Conservation (phyloP, 2,329 filamentous ascomycete genomes). For the Cladosporium phlei region DNA sequence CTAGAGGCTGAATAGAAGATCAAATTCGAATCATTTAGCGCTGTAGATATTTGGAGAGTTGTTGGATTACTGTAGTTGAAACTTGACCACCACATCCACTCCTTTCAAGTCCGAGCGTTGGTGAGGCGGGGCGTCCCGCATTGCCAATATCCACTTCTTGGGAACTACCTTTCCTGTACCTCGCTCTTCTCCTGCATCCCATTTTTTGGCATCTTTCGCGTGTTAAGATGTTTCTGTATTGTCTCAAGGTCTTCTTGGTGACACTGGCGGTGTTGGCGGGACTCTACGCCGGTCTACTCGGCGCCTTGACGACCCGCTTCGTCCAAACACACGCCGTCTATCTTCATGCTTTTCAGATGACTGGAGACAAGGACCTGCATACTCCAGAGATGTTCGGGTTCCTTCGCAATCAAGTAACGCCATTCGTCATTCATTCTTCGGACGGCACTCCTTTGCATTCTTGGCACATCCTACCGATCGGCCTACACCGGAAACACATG, state of each 20-base stretch:
- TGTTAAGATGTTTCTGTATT: neutral
- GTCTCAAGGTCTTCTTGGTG: neutral
- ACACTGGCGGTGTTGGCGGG: conserved; percentile 17
- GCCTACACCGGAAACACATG: conserved; percentile 43
- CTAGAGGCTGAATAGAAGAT: neutral
- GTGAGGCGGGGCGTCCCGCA: neutral
- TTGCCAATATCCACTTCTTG: neutral
- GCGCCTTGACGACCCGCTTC: conserved; percentile 42
- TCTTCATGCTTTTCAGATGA: conserved; percentile 50
- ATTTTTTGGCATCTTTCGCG: neutral
- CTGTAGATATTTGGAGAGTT: too few relatives aligned
- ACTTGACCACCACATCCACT: neutral
- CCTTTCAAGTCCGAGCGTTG: too few relatives aligned
- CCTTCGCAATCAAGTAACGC: conserved; percentile 46
- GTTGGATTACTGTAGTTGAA: neutral
- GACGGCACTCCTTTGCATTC: conserved; percentile 42
- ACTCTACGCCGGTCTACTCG: conserved; percentile 43
- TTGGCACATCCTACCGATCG: conserved; percentile 49
- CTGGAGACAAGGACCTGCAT: conserved; percentile 51
- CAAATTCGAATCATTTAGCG: neutral
- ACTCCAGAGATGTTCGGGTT: conserved; percentile 47
- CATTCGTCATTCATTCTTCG: conserved; percentile 42
- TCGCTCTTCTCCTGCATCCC: neutral
- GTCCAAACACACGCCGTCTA: conserved; percentile 56
- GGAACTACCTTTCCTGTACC: too few relatives aligned